Conservation (phyloP, 176 grass and related monocot species). For the Carex pumila region DNA sequence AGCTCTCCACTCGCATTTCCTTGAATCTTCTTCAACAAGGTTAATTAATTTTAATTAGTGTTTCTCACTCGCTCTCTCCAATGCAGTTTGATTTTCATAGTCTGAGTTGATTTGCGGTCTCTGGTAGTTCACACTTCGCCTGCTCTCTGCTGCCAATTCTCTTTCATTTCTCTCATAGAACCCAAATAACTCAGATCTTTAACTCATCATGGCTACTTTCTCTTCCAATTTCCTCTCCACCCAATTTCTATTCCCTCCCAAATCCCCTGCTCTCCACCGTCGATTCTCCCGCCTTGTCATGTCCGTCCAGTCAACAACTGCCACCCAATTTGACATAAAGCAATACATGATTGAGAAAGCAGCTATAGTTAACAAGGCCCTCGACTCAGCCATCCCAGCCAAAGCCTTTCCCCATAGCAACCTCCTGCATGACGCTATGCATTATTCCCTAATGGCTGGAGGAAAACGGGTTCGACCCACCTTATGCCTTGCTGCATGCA, state of each 20-base stretch:
- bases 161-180: background rate
- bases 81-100: too few relatives aligned
- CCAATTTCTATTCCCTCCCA: background rate
- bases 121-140: background rate
- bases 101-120: too few relatives aligned
- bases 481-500: constrained; percentile 61
- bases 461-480: constrained; percentile 69
- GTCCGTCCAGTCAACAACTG: background rate
- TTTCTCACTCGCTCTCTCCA: too few relatives aligned
- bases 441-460: constrained; percentile 64
- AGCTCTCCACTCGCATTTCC: too few relatives aligned
- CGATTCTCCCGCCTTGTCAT: constrained; percentile 14
- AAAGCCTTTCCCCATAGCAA: constrained; percentile 20
- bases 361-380: constrained; percentile 33
- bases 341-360: constrained; percentile 62
- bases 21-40: too few relatives aligned
- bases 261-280: background rate
- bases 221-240: background rate
- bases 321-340: constrained; percentile 49
- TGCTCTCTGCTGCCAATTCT: background rate
- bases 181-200: background rate
- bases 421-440: constrained; percentile 67
- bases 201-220: background rate
- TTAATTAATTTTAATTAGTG: too few relatives aligned
- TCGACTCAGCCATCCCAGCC: constrained; percentile 40